Evolutionary conservation across 805 yeast species (phyloP).

Genomic region (Ogataea henricii): DNA sequence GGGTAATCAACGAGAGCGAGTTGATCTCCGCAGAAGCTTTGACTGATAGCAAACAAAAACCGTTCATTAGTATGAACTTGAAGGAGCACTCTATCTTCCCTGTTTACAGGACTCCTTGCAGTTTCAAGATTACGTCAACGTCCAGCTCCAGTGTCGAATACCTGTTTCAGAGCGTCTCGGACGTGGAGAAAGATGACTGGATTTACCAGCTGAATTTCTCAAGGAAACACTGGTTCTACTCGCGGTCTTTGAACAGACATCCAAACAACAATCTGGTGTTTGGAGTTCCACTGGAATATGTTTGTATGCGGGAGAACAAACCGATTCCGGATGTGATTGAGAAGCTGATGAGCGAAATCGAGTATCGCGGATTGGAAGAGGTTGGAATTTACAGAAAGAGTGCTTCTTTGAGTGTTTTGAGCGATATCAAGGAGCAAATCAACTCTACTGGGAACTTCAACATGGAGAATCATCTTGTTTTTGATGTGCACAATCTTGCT

Average conservation of each 20-base stretch:
- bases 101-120: conserved; percentile 48
- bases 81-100: conserved; percentile 51
- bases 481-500: conserved; percentile 83
- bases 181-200: conserved; percentile 75
- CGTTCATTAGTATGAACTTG: conserved; percentile 49
- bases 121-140: conserved; percentile 47
- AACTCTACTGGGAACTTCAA: conserved; percentile 49
- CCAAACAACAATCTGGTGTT: conserved; percentile 49
- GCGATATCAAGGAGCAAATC: conserved; percentile 44
- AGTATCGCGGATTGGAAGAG: conserved; percentile 84
- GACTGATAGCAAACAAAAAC: conserved; percentile 50
- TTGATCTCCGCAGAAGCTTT: conserved; percentile 55
- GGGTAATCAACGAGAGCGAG: conserved; percentile 49
- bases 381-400: conserved; percentile 84
- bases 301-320: conserved; percentile 71
- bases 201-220: conserved; percentile 49
- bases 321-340: conserved; percentile 66
- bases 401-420: conserved; percentile 51
- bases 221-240: conserved; percentile 57
- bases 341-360: conserved; percentile 71
- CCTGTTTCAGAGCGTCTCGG: conserved; percentile 66
- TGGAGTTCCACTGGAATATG: conserved; percentile 80
- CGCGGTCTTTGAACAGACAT: conserved; percentile 36
- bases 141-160: conserved; percentile 39
- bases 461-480: conserved; percentile 43